Base-by-base conservation (phyloP, 108 stramenopile species). In the Asterionellopsis glacialis region DNA sequence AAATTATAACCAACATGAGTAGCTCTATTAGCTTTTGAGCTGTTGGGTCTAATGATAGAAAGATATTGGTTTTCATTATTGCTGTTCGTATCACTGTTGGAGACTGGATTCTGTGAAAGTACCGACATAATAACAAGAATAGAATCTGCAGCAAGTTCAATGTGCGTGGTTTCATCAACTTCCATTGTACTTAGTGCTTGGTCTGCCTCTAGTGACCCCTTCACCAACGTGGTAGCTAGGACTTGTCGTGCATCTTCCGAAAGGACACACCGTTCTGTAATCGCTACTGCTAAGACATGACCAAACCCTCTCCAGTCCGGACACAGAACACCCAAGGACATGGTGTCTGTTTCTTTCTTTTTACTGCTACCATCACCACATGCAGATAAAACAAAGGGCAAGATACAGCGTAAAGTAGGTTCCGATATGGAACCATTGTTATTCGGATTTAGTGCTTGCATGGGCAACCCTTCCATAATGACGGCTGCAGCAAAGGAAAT, bases 401-500 rank as follows among this genome's bases (percentile, higher is more conserved):
- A 15, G 14, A 60, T 9, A 7, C 45, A 47, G 9, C 59, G 59
- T 1, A 60, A 15, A 2, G 59, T 47, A 3, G 59, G 15, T 28
- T 60, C 59, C 2, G 18, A 18, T 21, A 60, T 45, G 11, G 59
- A 45, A n/a, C 43, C 59, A 47, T 21, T 45, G 41, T 22, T 47
- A 3, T 18, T 16, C 7, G 33, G 33, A 33, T 33, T 33, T 5
- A 33, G 33, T 38, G 41, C 54, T 45, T 79, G 78, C 39, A 74
- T 59, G 38, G 74, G 59, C 45, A 88, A 57, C 9, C 84, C 75
- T 57, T 93, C 83, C n/a, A 86, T 78, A 1, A 88, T 24, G 4
- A 87, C 63, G 1, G 82, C 76, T 11, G 79, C 87, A 13, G 80
- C 70, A 51, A 85, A 88, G 11, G 88, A 88, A 0, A 90, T 47